These are phyloP conservation scores for Cryptosporidium meleagridis DNA, from an alignment of 169 alveolate genomes.

Conservation along the genomic window DNA sequence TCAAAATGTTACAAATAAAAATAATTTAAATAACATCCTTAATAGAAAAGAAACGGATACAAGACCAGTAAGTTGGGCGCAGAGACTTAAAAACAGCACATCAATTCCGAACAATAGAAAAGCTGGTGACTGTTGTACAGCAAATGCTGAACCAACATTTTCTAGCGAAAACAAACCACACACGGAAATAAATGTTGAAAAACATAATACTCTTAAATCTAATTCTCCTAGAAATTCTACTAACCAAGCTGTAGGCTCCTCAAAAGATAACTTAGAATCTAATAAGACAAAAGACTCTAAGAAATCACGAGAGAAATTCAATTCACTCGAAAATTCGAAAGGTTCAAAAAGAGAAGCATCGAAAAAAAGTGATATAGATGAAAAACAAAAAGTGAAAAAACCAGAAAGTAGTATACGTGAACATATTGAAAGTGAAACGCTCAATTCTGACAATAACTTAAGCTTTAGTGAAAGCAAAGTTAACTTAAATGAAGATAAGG, in stretches of 20 bases:
- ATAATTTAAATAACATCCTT: neutral
- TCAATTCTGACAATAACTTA: neutral
- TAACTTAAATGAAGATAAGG: neutral
- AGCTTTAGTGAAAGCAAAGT: neutral
- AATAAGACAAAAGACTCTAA: neutral
- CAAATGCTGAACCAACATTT: neutral
- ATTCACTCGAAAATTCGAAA: neutral
- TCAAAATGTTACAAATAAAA: neutral
- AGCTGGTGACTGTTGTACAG: neutral
- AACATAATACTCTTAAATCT: neutral
- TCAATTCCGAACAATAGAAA: neutral
- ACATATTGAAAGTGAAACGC: neutral
- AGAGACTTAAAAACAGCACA: constrained; percentile 64
- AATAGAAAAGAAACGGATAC: neutral
- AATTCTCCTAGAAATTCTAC: neutral
- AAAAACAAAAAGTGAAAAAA: neutral
- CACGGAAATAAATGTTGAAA: neutral
- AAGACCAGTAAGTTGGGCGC: constrained; percentile 71
- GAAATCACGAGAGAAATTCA: neutral
- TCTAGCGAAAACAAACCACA: neutral
- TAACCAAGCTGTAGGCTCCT: neutral
- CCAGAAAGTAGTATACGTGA: neutral
- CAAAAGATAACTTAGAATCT: neutral
- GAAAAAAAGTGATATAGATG: neutral
- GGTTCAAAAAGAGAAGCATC: neutral